Conservation (phyloP, 2,329 filamentous ascomycete genomes). For the Cyphellophora europaea region DNA sequence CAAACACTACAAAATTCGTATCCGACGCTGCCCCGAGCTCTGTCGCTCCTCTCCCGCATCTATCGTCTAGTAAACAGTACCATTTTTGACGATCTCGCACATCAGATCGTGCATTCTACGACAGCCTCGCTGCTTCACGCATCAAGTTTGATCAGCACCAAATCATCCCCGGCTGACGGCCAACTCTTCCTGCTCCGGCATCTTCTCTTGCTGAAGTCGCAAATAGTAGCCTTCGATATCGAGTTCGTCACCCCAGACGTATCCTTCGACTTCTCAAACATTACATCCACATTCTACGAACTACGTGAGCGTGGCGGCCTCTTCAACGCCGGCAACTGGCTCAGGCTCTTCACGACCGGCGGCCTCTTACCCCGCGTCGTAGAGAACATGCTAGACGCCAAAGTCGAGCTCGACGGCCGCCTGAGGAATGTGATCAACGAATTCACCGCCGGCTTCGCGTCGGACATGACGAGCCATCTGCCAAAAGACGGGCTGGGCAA, state of each 20-base stretch:
- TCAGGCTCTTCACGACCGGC: constrained; percentile 48
- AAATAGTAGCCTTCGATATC: constrained; percentile 92
- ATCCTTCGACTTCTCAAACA: constrained; percentile 56
- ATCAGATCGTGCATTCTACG: constrained; percentile 81
- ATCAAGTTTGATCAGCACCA: constrained; percentile 54
- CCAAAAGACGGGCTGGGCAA: constrained; percentile 3
- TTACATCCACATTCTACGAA: constrained; percentile 59
- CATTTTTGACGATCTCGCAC: constrained; percentile 63
- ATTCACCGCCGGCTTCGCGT: constrained; percentile 51
- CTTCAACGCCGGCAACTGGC: constrained; percentile 55
- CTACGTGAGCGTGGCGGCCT: constrained; percentile 55
- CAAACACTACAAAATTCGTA: constrained; percentile 29
- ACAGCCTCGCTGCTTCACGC: constrained; percentile 74
- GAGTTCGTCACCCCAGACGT: constrained; percentile 60
- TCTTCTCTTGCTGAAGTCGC: constrained; percentile 87
- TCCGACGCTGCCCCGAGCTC: constrained; percentile 56
- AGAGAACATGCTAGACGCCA: constrained; percentile 63
- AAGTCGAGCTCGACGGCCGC: constrained; percentile 56
- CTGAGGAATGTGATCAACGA: constrained; percentile 56
- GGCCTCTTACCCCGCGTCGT: constrained; percentile 54
- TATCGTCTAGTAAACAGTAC: constrained; percentile 61
- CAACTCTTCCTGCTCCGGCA: constrained; percentile 94
- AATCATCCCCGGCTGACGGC: constrained; percentile 52
- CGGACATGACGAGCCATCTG: constrained; percentile 44
- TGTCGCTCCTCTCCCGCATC: constrained; percentile 60